Base-by-base conservation (phyloP, 352 stramenopile species). In the Phytopythium montanum region DNA sequence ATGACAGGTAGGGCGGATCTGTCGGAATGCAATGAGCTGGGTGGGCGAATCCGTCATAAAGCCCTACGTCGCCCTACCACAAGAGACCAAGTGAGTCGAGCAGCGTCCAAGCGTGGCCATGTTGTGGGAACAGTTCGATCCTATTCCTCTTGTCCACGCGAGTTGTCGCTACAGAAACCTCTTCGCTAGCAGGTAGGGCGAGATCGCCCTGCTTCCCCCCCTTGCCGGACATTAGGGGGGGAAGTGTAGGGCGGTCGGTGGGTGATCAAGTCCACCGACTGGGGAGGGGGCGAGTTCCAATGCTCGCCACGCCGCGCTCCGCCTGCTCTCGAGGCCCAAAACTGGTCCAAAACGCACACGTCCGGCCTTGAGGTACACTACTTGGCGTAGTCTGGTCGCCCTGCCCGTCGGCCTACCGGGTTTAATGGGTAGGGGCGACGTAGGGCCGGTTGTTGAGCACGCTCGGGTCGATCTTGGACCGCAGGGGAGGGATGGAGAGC, bases 381-480 rank as follows among this genome's bases (percentile, higher is more conserved):
- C 29, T 19, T 33, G 14, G 14, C 25, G 42, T 16, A 19, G 13
- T 18, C 21, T 16, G 21, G 9, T 23, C 25, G 5, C 56, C 26
- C 29, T 12, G 36, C 60, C 46, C 26, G 49, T 31, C 25, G 29
- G 44, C 13, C 41, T 36, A 36, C 31, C 1, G 31, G 5, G 33
- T 23, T 61, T 85, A 91, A 65, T 84, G 83, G 21, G 59, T 80
- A 23, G 74, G 57, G 1, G 72, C 73, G 54, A 76, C 82, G 61
- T 88, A 81, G 10, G 69, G 62, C 53, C 65, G 71, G 21, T 65
- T 66, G 28, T 19, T 66, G 51, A 92, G 69, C 52, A 92, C 78
- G 54, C 66, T 89, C 29, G 82, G 82, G 44, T 89, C 78, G 55
- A 92, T 85, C 73, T 92, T 92, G 25, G 82, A 88, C 28, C 82